Evolutionary conservation across 2,329 filamentous ascomycete genomes (phyloP).

Genomic region (Phialocephala sp.): DNA sequence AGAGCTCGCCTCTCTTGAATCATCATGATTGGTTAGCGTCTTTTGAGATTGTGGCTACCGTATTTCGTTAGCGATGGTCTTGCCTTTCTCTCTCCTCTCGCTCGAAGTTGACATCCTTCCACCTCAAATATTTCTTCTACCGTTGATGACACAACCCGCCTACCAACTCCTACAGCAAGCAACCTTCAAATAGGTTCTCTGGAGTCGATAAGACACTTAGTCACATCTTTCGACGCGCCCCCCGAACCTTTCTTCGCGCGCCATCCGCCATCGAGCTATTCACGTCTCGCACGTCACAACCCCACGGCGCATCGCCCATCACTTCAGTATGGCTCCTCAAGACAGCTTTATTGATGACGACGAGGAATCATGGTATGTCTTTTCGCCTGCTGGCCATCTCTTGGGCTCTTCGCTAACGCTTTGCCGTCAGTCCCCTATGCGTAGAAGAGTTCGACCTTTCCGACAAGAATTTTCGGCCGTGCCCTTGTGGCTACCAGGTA

Average conservation of each 20-base stretch:
- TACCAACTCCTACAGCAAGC: not conserved
- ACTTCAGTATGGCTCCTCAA: constrained; percentile 64
- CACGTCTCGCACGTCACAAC: constrained; percentile 22
- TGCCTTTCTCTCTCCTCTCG: not conserved
- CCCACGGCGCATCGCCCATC: constrained; percentile 19
- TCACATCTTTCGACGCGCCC: constrained; percentile 35
- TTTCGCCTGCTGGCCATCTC: constrained; percentile 14
- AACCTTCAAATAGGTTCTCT: constrained; percentile 4
- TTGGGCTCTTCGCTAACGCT: constrained; percentile 36
- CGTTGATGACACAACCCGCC: constrained; percentile 9
- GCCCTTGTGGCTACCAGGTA: constrained; percentile 98
- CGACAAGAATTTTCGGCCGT: constrained; percentile 95
- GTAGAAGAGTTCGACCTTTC: constrained; percentile 99
- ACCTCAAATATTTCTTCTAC: constrained; percentile 10
- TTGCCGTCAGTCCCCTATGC: constrained; percentile 78
- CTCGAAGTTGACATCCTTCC: constrained; percentile 3
- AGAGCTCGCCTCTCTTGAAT: constrained; percentile 10
- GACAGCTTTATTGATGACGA: constrained; percentile 75
- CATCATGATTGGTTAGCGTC: constrained; percentile 11
- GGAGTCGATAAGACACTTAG: not conserved
- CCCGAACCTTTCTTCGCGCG: constrained; percentile 25
- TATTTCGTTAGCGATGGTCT: not conserved
- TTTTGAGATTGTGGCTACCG: not conserved
- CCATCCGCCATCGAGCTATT: constrained; percentile 19
- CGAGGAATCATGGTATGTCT: constrained; percentile 69